Evolutionary conservation across 1,139 yeast species (phyloP), one percentile per base, ranked within the genome.

Genomic region (Pneumocystis jirovecii): DNA sequence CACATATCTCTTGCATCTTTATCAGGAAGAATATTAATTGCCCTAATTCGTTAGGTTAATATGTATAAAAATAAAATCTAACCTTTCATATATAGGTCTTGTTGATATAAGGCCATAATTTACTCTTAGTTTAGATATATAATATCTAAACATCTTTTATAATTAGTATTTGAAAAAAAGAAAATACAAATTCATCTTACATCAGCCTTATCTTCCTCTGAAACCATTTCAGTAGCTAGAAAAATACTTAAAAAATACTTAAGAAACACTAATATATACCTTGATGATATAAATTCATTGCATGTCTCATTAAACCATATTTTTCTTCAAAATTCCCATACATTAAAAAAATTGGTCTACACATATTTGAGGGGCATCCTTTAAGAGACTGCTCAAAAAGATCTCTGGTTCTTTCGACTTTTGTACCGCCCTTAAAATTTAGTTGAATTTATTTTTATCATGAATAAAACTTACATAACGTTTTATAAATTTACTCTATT

Each of bases 251-350:
- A 50, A 50, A n/a, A 50, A n/a, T 3, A 3, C 0, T 12, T 25
- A 50, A 50, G 10, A 50, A 50, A 8, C 21, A 12, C 69, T 31
- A 31, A 3, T 75, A 72, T 35, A 79, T 72, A 1, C 83, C 85
- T 7, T 78, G 73, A 31, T 74, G 74, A 66, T 82, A 74, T 0
- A 83, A 74, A 64, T 75, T 76, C 66, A 83, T 73, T 21, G 83
- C 76, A 65, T 77, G 77, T 37, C 78, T 71, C 10, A 76, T 70
- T 15, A 82, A 75, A 0, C 85, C 85, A 44, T 77, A 73, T 7
- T 75, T 76, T 67, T 80, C 81, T 71, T 89, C 96, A 70, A 83
- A 83, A 61, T 84, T 77, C 1, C 86, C 82, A 72, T 86, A 88
- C 61, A 83, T 71, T 0, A 84, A 68, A 67, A 79, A 81, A 1